Percentiles rank a stretch among this genome's conserved stretches.
These are phyloP conservation scores for Aschersonia sp. DNA, from an alignment of 2,329 filamentous ascomycete species.

Conservation along the genomic window DNA sequence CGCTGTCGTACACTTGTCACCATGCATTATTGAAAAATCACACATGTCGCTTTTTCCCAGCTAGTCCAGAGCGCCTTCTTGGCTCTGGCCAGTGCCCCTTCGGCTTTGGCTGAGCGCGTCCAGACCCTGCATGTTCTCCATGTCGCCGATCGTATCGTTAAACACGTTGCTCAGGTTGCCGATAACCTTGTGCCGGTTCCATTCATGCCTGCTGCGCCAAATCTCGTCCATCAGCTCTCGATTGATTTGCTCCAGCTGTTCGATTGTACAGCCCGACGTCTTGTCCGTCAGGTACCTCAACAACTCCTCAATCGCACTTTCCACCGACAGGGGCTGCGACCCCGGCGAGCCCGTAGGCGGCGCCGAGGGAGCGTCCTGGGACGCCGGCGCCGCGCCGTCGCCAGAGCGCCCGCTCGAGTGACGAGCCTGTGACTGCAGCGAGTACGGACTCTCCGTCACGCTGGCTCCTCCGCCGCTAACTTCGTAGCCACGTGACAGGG, in stretches of 20 bases:
- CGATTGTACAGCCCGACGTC: conserved; percentile 70
- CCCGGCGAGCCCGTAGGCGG: conserved; percentile 21
- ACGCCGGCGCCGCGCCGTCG: conserved; percentile 15
- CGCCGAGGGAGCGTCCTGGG: conserved; percentile 17
- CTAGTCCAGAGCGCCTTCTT: no score
- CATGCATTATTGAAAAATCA: no score
- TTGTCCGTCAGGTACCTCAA: conserved; percentile 47
- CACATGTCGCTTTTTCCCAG: no score
- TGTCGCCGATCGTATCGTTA: conserved; percentile 59
- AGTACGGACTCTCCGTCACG: conserved; percentile 20
- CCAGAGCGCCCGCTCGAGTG: conserved; percentile 11
- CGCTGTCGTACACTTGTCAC: no score
- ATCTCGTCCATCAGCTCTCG: conserved; percentile 80
- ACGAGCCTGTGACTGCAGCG: conserved; percentile 18
- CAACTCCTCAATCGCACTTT: conserved; percentile 39
- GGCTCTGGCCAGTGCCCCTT: neutral
- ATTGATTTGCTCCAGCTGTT: conserved; percentile 90
- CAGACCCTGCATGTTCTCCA: conserved; percentile 38
- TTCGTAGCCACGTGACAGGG: conserved; percentile 24
- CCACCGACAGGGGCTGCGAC: conserved; percentile 30
- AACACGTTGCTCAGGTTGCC: conserved; percentile 52
- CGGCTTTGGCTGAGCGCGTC: conserved; percentile 26
- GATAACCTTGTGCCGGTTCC: conserved; percentile 68
- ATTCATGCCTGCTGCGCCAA: conserved; percentile 66
- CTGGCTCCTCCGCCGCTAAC: conserved; percentile 8